These are phyloP conservation scores for Citrullus colocynthis DNA, from an alignment of 306 rosid species.

Conservation along the genomic window DNA sequence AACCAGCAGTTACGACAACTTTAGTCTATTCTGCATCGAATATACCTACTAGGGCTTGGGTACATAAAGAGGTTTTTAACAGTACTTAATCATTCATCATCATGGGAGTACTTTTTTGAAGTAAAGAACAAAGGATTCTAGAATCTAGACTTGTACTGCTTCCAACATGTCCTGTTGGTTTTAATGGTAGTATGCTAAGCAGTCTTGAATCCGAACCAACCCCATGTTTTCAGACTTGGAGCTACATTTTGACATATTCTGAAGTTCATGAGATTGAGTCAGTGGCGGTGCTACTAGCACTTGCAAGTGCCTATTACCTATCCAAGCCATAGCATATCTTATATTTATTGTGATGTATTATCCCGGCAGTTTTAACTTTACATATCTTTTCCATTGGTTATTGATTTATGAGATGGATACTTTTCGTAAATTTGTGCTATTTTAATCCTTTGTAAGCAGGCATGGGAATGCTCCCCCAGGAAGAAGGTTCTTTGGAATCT, in stretches of 20 bases:
- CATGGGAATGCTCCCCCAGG: constrained; percentile 60
- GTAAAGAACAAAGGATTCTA: background rate
- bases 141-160: background rate
- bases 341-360: background rate
- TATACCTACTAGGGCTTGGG: no score
- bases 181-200: background rate
- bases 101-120: background rate
- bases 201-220: background rate
- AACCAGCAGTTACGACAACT: no score
- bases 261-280: background rate
- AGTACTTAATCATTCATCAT: background rate
- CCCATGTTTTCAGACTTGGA: background rate
- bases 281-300: background rate
- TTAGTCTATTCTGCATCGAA: background rate
- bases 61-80: no score
- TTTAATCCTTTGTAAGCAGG: constrained; percentile 23
- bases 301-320: background rate
- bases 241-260: background rate
- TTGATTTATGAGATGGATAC: background rate
- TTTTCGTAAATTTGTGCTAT: background rate
- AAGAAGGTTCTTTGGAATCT: constrained; percentile 55
- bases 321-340: background rate
- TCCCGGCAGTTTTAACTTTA: background rate
- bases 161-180: background rate
- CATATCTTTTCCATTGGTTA: background rate